Evolutionary conservation across 1,284 basidiomycete genomes (phyloP).

Genomic region (Trametes versicolor): DNA sequence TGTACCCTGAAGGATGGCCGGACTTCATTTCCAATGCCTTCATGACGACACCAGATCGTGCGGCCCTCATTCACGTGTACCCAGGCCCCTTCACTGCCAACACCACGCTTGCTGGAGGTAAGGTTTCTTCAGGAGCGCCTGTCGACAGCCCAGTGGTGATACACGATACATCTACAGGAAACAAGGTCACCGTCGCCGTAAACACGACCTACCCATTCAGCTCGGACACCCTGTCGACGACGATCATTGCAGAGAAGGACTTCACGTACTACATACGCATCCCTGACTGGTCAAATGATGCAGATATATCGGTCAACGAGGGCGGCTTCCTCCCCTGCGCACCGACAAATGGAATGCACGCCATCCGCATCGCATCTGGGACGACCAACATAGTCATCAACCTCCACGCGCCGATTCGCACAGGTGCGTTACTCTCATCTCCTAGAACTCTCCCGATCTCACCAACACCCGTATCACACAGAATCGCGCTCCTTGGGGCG

Average conservation of each 20-base stretch:
- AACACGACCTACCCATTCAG: conserved; percentile 67
- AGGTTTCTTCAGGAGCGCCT: neutral
- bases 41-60: conserved; percentile 56
- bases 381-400: conserved; percentile 58
- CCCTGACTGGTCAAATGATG: conserved; percentile 61
- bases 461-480: conserved; percentile 32
- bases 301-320: conserved; percentile 59
- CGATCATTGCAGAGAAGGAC: conserved; percentile 55
- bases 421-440: conserved; percentile 44
- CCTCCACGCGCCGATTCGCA: conserved; percentile 57
- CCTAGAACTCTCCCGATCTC: neutral
- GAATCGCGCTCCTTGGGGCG: conserved; percentile 61
- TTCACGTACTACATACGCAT: conserved; percentile 67
- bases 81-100: conserved; percentile 60
- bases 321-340: conserved; percentile 49
- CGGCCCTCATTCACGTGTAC: conserved; percentile 62
- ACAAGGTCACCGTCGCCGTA: conserved; percentile 56
- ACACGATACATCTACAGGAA: conserved; percentile 44
- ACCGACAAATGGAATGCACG: conserved; percentile 54
- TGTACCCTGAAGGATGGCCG: conserved; percentile 64
- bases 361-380: conserved; percentile 53
- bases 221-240: conserved; percentile 56
- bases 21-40: conserved; percentile 68
- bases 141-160: neutral
- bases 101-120: conserved; percentile 54